Base-by-base conservation (phyloP, 2,329 filamentous ascomycete species). In the Colletotrichum godetiae region DNA sequence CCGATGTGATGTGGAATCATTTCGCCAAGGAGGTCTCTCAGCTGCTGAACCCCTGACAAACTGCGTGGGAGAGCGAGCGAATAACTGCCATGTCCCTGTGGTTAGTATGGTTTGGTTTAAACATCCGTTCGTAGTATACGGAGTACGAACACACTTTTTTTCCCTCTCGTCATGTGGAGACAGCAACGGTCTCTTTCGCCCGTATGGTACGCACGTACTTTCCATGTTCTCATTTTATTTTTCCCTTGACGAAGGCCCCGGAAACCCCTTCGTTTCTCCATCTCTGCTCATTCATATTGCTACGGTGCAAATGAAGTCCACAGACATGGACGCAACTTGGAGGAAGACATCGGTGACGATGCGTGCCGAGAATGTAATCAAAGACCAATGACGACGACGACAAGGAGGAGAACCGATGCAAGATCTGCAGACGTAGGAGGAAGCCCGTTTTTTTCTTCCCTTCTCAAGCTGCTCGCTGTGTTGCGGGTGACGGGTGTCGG, bases 1-100 rank as follows among this genome's bases (percentile, higher is more conserved):
- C 53, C 46, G 42, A 53, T 53, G 62, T 63, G 69, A 68, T 68
- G 65, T 72, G 69, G 58, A 68, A 68, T 72, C 58, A 68, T 31
- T 58, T 68, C 53, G 52, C 64, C 52, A 63, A 63, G 52, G 13
- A 33, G 5, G 13, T 56, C 53, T n/a, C 24, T 72, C 63, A 19
- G 63, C 27, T 55, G 49, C 35, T 19, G 42, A 57, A 53, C 13
- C 56, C 37, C 57, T 61, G 58, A 56, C 19, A 6, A 24, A 22
- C 29, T 33, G 46, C 22, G 10, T 13, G 49, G 46, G 31, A 42
- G 37, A 15, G 15, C 5, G 19, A 13, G 31, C 13, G 12, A 52
- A 49, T 15, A 19, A 33, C 22, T 37, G 31, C 37, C 24, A 42
- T 49, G 42, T 13, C 27, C 58, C 46, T 63, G 49, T 4, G 42